phyloP scores from a whole-genome alignment of 345 rosid species.

The Iberis pinnata region DNA sequence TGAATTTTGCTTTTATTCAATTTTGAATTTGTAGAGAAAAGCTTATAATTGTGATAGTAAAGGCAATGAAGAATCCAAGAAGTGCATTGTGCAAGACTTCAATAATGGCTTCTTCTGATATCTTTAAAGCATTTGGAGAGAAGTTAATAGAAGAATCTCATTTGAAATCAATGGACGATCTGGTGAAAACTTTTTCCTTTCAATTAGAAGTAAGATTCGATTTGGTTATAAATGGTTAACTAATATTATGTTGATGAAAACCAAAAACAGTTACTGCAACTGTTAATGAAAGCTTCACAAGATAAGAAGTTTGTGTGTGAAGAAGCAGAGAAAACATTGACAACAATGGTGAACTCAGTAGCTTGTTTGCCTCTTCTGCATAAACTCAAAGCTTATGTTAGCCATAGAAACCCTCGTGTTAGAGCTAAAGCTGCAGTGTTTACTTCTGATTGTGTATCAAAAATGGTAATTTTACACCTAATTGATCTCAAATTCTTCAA shows the following conservation, averaged over 20 bases:
- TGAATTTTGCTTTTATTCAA: neutral
- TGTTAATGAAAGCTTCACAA: slow-evolving; percentile 83
- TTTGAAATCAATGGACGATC: slow-evolving; percentile 50
- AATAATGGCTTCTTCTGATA: slow-evolving; percentile 77
- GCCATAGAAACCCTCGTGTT: slow-evolving; percentile 57
- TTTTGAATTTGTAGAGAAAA: slow-evolving; percentile 46
- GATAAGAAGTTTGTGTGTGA: slow-evolving; percentile 91
- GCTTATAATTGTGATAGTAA: slow-evolving; percentile 56
- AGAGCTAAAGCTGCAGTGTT: slow-evolving; percentile 74
- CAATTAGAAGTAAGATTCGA: neutral
- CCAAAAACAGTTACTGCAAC: slow-evolving; percentile 19
- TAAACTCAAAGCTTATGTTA: slow-evolving; percentile 47
- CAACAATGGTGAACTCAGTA: slow-evolving; percentile 46
- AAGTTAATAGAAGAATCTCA: slow-evolving; percentile 38
- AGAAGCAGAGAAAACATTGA: slow-evolving; percentile 69
- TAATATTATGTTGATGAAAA: no score
- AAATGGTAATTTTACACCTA: slow-evolving; percentile 33
- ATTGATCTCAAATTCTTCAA: no score
- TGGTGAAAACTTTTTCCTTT: slow-evolving; percentile 34
- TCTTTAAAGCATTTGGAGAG: slow-evolving; percentile 62
- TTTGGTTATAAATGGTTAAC: no score
- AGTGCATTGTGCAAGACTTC: slow-evolving; percentile 92
- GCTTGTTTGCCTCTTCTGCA: slow-evolving; percentile 51
- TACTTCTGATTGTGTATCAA: slow-evolving; percentile 51
- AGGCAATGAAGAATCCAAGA: slow-evolving; percentile 87